Evolutionary conservation across 1,284 basidiomycete genomes (phyloP).

Genomic region (Trichosporon sp.): DNA sequence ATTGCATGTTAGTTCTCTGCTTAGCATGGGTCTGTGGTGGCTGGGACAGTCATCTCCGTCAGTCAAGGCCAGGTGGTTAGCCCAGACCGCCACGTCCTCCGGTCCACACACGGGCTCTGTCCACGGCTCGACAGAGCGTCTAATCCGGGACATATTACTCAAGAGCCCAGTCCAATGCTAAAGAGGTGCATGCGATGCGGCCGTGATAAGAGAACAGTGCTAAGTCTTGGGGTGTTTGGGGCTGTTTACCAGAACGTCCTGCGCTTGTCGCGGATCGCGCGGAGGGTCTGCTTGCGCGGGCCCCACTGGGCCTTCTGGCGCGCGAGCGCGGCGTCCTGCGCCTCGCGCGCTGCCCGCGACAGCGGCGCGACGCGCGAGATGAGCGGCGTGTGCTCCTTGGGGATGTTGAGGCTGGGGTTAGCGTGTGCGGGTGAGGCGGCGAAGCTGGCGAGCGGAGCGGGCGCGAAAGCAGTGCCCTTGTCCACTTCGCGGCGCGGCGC

Average conservation of each 20-base stretch:
- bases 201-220: background rate
- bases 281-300: constrained; percentile 32
- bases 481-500: too few relatives aligned
- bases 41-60: too few relatives aligned
- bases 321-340: constrained; percentile 19
- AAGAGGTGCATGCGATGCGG: constrained; percentile 3
- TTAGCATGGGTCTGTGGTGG: too few relatives aligned
- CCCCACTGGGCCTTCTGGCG: constrained; percentile 35
- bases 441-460: too few relatives aligned
- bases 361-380: constrained; percentile 38
- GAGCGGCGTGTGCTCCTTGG: constrained; percentile 24
- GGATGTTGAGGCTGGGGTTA: constrained; percentile 27
- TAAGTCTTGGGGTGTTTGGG: too few relatives aligned
- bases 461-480: too few relatives aligned
- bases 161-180: background rate
- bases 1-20: too few relatives aligned
- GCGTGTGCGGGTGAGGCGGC: background rate
- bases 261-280: constrained; percentile 38
- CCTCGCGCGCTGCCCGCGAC: constrained; percentile 22
- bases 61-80: too few relatives aligned
- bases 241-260: constrained; percentile 42
- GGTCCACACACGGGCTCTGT: too few relatives aligned
- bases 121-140: too few relatives aligned
- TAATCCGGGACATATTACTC: background rate
- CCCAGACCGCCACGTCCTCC: too few relatives aligned